These are phyloP conservation scores for Tolypocladium ophioglossoides DNA, from an alignment of 2,329 filamentous ascomycete species.

Conservation along the genomic window DNA sequence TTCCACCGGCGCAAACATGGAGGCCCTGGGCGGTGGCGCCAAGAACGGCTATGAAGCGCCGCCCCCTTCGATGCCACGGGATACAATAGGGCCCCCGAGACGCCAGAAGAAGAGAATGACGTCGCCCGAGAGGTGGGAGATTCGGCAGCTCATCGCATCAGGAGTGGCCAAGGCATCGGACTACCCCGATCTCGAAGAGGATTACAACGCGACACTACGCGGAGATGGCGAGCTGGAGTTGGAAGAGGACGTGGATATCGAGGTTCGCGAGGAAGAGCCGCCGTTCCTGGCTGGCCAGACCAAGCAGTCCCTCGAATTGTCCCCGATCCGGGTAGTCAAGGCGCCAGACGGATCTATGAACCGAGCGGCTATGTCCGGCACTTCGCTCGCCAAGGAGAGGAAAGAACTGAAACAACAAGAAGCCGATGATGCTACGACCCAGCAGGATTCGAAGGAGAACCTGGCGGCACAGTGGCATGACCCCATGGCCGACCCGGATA, in stretches of 20 bases:
- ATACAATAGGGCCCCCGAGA: slow-evolving; percentile 32
- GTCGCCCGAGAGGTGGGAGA: slow-evolving; percentile 95
- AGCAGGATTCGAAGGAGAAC: slow-evolving; percentile 72
- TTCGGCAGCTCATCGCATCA: slow-evolving; percentile 89
- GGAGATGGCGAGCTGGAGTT: slow-evolving; percentile 84
- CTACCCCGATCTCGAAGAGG: slow-evolving; percentile 89
- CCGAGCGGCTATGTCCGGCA: slow-evolving; percentile 88
- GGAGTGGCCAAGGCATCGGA: slow-evolving; percentile 88
- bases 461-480: slow-evolving; percentile 91
- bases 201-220: slow-evolving; percentile 78
- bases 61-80: slow-evolving; percentile 17
- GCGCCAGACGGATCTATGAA: slow-evolving; percentile 98
- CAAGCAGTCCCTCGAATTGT: slow-evolving; percentile 88
- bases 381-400: slow-evolving; percentile 77
- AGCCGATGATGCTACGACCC: slow-evolving; percentile 62
- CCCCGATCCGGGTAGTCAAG: slow-evolving; percentile 92
- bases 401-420: slow-evolving; percentile 85
- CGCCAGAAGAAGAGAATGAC: slow-evolving; percentile 85
- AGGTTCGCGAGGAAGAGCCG: slow-evolving; percentile 91
- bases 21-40: slow-evolving; percentile 58
- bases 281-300: slow-evolving; percentile 94
- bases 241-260: slow-evolving; percentile 95
- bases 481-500: slow-evolving; percentile 80
- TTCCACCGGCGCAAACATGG: slow-evolving; percentile 83
- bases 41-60: slow-evolving; percentile 47